Conservation (phyloP, 2,329 filamentous ascomycete species). For the Colletotrichum tropicicola region DNA sequence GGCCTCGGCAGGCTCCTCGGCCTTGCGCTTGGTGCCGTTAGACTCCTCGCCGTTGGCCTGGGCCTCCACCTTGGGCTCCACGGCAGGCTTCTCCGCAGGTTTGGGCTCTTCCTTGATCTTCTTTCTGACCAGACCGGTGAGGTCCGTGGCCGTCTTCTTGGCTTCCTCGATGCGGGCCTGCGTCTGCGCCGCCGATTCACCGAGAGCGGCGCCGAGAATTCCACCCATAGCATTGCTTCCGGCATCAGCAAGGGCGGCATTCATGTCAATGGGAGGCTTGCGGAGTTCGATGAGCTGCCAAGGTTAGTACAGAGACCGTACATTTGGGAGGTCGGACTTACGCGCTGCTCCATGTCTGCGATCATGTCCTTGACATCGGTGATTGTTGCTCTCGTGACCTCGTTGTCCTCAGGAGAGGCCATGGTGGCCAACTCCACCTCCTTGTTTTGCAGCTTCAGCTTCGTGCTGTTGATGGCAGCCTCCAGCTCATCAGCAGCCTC, state of each 20-base stretch:
- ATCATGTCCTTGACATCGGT: conserved; percentile 81
- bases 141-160: conserved; percentile 77
- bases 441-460: conserved; percentile 75
- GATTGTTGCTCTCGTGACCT: conserved; percentile 69
- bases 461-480: conserved; percentile 77
- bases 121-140: conserved; percentile 79
- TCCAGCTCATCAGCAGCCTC: conserved; percentile 78
- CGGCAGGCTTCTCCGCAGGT: conserved; percentile 25
- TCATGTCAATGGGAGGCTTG: conserved; percentile 67
- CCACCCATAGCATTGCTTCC: conserved; percentile 62
- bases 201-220: conserved; percentile 70
- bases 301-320: neutral
- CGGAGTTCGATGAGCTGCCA: conserved; percentile 73
- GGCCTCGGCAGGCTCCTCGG: conserved; percentile 47
- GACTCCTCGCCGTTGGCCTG: conserved; percentile 36
- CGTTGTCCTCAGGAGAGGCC: conserved; percentile 73
- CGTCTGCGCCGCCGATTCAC: conserved; percentile 68
- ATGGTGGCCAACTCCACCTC: conserved; percentile 71
- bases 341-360: conserved; percentile 79
- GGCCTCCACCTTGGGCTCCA: conserved; percentile 37
- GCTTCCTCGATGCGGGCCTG: conserved; percentile 75
- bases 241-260: conserved; percentile 61
- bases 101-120: conserved; percentile 60
- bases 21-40: conserved; percentile 66
- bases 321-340: conserved; percentile 48